Conservation (phyloP, 495 filamentous ascomycete species). For the Monascus purpureus region DNA sequence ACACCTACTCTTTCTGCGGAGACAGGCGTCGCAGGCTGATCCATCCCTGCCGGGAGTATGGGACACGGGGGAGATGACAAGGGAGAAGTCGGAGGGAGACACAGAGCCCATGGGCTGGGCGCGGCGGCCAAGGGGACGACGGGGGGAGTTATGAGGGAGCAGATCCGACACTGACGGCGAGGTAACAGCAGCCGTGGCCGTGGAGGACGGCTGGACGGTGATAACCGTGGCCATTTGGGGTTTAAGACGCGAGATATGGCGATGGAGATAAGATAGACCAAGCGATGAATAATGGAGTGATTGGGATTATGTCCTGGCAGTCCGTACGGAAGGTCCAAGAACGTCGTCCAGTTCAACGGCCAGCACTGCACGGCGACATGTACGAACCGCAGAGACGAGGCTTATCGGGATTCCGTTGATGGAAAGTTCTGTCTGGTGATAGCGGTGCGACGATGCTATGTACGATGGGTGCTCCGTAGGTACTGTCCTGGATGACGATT, state of each 20-base stretch:
- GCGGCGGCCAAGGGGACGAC: slow-evolving; percentile 14
- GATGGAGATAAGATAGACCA: slow-evolving; percentile 1
- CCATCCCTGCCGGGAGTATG: slow-evolving; percentile 27
- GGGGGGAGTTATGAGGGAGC: slow-evolving; percentile 12
- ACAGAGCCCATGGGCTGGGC: slow-evolving; percentile 11
- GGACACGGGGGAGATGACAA: slow-evolving; percentile 14
- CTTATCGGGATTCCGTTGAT: too few species aligned
- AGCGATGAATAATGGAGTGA: slow-evolving; percentile 10
- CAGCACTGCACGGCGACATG: too few species aligned
- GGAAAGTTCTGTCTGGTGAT: too few species aligned
- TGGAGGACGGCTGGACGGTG: slow-evolving; percentile 29
- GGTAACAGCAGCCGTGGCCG: slow-evolving; percentile 11
- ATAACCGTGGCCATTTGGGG: slow-evolving; percentile 29
- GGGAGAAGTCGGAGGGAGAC: slow-evolving; percentile 16
- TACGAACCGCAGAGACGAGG: too few species aligned
- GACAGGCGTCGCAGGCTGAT: slow-evolving; percentile 63
- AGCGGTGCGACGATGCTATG: too few species aligned
- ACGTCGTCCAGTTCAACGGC: too few species aligned
- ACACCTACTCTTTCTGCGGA: slow-evolving; percentile 75
- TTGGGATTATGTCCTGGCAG: too few species aligned
- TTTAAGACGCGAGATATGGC: slow-evolving; percentile 1
- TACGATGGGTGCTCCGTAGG: too few species aligned
- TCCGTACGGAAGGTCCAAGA: too few species aligned
- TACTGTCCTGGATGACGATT: too few species aligned
- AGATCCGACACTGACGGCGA: slow-evolving; percentile 13